phyloP scores from a whole-genome alignment of 2,329 filamentous ascomycete genomes.

The Colletotrichum limetticola region DNA sequence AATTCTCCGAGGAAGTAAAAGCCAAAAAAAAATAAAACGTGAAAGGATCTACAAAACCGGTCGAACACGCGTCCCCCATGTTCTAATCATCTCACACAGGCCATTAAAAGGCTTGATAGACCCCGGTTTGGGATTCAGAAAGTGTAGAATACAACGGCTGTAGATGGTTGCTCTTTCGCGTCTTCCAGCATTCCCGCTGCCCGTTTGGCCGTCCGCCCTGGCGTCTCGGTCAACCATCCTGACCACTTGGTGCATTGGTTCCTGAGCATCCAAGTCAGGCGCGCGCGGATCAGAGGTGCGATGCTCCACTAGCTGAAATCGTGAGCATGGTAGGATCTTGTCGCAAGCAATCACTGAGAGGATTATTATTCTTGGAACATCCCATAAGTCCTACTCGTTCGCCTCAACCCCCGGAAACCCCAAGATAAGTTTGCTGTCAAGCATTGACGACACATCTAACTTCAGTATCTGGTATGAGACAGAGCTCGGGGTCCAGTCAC shows the following conservation, averaged over 20 bases:
- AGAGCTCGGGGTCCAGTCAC: neutral
- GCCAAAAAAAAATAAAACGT: neutral
- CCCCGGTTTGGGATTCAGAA: neutral
- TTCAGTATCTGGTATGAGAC: neutral
- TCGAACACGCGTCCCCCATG: neutral
- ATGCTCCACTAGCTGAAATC: neutral
- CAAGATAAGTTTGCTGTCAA: neutral
- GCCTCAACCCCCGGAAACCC: neutral
- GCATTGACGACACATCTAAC: neutral
- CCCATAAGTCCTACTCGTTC: neutral
- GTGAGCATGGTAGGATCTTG: neutral
- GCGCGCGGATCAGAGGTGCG: too few species aligned
- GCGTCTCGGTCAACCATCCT: neutral
- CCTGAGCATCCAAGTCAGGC: neutral
- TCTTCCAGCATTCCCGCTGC: neutral
- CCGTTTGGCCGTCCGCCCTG: neutral
- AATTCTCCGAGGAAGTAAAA: too few species aligned
- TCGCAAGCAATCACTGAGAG: neutral
- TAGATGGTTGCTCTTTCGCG: neutral
- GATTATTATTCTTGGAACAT: neutral
- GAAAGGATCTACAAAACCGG: neutral
- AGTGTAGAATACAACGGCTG: too few species aligned
- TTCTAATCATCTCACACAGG: neutral
- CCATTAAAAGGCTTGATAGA: neutral
- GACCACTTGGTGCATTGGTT: neutral